Evolutionary conservation across 2,329 filamentous ascomycete genomes (phyloP).

Genomic region (Emydomyces testavorans): DNA sequence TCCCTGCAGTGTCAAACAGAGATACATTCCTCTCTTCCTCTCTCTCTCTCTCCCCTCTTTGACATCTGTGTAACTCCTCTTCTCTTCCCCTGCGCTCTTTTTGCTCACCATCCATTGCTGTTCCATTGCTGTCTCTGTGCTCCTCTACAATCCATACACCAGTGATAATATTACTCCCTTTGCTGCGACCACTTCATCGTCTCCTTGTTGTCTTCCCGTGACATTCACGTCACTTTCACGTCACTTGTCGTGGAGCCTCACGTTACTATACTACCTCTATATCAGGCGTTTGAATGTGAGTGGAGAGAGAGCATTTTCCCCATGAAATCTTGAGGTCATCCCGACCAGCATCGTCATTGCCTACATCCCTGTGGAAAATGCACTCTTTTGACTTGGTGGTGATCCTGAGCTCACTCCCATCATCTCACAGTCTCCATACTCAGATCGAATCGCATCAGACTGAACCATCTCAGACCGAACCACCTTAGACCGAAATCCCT

Average conservation of each 20-base stretch:
- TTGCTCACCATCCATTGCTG: slow-evolving; percentile 11
- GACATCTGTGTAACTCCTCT: background rate
- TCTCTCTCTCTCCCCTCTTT: background rate
- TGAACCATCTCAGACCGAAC: slow-evolving; percentile 6
- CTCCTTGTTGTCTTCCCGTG: background rate
- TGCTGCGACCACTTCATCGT: background rate
- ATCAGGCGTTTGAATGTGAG: background rate
- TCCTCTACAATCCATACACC: background rate
- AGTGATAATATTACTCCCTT: background rate
- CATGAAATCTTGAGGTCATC: background rate
- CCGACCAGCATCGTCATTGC: background rate
- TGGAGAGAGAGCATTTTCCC: background rate
- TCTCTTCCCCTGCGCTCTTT: slow-evolving; percentile 9
- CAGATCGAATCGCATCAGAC: slow-evolving; percentile 2
- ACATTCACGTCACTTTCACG: background rate
- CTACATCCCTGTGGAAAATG: background rate
- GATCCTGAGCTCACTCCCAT: too few relatives aligned
- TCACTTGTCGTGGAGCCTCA: slow-evolving; percentile 3
- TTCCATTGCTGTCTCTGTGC: background rate
- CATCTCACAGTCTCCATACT: too few relatives aligned
- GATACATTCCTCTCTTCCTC: background rate
- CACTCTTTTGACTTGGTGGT: background rate
- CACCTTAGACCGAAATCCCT: background rate
- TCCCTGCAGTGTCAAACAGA: background rate
- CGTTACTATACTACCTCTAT: too few relatives aligned